Base-by-base conservation (phyloP, 2,329 filamentous ascomycete species). In the Daldinia sp. region DNA sequence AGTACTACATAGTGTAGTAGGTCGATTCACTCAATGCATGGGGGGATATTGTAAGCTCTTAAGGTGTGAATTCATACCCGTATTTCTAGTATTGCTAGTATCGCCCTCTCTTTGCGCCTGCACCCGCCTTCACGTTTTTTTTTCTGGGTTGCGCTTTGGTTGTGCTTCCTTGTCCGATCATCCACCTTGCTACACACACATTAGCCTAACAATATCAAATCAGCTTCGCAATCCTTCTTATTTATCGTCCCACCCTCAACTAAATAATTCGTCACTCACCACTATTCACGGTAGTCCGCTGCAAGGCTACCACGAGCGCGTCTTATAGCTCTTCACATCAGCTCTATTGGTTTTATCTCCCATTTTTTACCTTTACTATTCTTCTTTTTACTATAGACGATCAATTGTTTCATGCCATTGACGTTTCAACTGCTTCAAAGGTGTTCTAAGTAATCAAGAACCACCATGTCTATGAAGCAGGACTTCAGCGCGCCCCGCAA, bases 401-500 rank as follows among this genome's bases (percentile, higher is more conserved):
- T 63, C 65, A 35, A 63, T 27, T 9, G 17, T 48, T 35, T 13
- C 8, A 60, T 34, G 32, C 35, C 30, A 29, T 34, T 43, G 45
- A 48, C 41, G 47, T 29, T 25, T 37, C 19, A 47, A 49, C 51
- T n/a, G 21, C 59, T 58, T 21, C 48, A 11, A 58, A 43, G 1
- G 21, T 39, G 29, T 61, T 48, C n/a, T n/a, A n/a, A n/a, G n/a
- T 35, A 58, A 41, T 15, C 39, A 63, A 41, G n/a, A 64, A 50
- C 17, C 15, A 63, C 21, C 23, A 75, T 75, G 73, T 68, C 66
- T 7, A 64, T 50, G 29, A 69, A 66, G 45, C 61, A 63, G 30
- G 72, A 74, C 21, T 58, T 67, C 21, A 66, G 69, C 60, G 67
- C 67, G 54, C 64, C 68, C 67, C 72, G 69, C 58, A 72, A 70